Conservation (phyloP, 2,329 filamentous ascomycete genomes). For the Penicillium sp. region DNA sequence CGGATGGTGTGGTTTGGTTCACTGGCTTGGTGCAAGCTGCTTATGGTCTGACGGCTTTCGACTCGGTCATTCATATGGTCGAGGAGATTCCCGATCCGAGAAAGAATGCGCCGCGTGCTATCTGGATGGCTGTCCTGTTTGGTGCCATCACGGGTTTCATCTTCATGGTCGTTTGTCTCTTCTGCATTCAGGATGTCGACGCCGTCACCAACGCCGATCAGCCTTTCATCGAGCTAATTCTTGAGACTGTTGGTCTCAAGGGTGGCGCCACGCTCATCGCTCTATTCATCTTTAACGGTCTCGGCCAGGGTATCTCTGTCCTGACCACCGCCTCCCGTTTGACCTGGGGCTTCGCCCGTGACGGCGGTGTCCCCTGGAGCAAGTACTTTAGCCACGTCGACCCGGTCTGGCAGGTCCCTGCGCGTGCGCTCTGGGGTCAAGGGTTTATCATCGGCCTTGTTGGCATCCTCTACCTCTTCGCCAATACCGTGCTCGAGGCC, state of each 20-base stretch:
- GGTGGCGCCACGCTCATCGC: slow-evolving; percentile 52
- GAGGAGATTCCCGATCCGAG: slow-evolving; percentile 56
- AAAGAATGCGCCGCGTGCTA: slow-evolving; percentile 51
- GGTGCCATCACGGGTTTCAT: slow-evolving; percentile 51
- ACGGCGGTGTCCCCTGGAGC: slow-evolving; percentile 50
- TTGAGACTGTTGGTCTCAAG: slow-evolving; percentile 40
- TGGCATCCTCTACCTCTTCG: slow-evolving; percentile 57
- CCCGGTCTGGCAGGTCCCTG: slow-evolving; percentile 52
- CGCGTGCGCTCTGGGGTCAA: slow-evolving; percentile 53
- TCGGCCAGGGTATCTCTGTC: slow-evolving; percentile 54
- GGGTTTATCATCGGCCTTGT: slow-evolving; percentile 48
- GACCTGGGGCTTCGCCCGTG: slow-evolving; percentile 56
- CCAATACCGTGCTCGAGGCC: slow-evolving; percentile 53
- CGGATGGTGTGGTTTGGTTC: slow-evolving; percentile 57
- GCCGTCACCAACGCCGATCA: slow-evolving; percentile 42
- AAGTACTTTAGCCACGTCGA: slow-evolving; percentile 48
- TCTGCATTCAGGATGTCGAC: slow-evolving; percentile 50
- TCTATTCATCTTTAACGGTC: slow-evolving; percentile 56
- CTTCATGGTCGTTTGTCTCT: slow-evolving; percentile 54
- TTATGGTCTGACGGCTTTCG: slow-evolving; percentile 58
- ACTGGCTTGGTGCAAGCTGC: slow-evolving; percentile 57
- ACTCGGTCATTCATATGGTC: slow-evolving; percentile 59
- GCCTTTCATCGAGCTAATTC: slow-evolving; percentile 52
- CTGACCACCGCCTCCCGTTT: slow-evolving; percentile 53
- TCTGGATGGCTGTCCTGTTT: slow-evolving; percentile 53